Evolutionary conservation across 2,329 filamentous ascomycete genomes (phyloP).

Genomic region (Neocucurbitaria cava): DNA sequence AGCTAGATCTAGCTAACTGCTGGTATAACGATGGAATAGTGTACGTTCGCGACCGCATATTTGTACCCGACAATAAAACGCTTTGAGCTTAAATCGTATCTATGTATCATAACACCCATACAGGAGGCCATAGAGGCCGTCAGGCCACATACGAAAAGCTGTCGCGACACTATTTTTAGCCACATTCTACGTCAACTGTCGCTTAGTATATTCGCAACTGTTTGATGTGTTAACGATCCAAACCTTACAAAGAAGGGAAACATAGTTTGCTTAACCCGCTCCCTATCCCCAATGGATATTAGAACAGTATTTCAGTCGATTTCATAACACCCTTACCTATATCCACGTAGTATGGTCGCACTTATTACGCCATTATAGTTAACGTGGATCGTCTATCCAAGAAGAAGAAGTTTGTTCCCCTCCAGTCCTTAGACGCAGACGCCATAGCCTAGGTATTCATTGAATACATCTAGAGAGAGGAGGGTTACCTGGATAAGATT

Average conservation of each 20-base stretch:
- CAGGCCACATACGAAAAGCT: neutral
- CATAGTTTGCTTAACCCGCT: no score
- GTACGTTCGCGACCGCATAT: neutral
- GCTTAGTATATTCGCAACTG: neutral
- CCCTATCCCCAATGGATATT: no score
- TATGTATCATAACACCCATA: neutral
- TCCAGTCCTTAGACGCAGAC: no score
- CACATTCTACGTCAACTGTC: neutral
- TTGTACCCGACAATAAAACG: neutral
- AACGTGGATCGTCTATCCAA: no score
- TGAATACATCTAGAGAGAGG: neutral
- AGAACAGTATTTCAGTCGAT: no score
- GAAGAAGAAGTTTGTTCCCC: no score
- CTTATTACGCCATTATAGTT: no score
- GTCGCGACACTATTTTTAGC: neutral
- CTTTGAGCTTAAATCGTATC: neutral
- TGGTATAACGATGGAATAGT: neutral
- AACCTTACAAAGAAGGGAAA: no score
- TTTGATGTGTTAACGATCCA: neutral
- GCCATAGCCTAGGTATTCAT: neutral
- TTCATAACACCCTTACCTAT: no score
- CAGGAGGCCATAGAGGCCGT: neutral
- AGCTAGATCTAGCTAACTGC: slow-evolving; percentile 1
- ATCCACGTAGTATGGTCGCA: no score
- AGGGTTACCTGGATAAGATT: neutral